phyloP scores from a whole-genome alignment of 2,329 filamentous ascomycete species.

The Penicillium digitatum region DNA sequence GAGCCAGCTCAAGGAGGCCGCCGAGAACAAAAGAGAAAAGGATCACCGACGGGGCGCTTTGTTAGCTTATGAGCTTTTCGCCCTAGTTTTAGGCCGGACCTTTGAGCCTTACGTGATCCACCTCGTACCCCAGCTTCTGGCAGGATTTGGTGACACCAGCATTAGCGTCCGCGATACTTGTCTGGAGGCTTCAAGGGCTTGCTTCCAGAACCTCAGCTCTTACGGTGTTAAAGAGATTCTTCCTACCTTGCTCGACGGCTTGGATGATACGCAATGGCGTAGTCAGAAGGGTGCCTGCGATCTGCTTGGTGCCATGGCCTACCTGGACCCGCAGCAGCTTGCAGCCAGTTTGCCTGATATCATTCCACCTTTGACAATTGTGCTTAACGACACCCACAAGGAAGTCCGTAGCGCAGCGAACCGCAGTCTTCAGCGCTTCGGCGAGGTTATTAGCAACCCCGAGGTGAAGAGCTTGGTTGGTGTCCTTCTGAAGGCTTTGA shows the following conservation, averaged over 20 bases:
- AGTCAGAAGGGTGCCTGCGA: slow-evolving; percentile 98
- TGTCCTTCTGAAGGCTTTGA: slow-evolving; percentile 90
- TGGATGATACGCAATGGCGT: slow-evolving; percentile 95
- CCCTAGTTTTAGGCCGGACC: slow-evolving; percentile 75
- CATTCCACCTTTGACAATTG: slow-evolving; percentile 88
- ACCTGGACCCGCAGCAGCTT: slow-evolving; percentile 91
- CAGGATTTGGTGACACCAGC: slow-evolving; percentile 82
- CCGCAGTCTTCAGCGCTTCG: slow-evolving; percentile 92
- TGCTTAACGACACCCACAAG: slow-evolving; percentile 96
- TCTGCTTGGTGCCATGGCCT: slow-evolving; percentile 95
- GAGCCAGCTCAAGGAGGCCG: slow-evolving; percentile 70
- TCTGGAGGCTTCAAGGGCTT: slow-evolving; percentile 87
- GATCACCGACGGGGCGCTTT: slow-evolving; percentile 85
- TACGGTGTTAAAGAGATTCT: slow-evolving; percentile 94
- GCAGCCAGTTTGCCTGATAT: slow-evolving; percentile 91
- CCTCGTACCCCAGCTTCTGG: slow-evolving; percentile 84
- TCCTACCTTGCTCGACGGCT: slow-evolving; percentile 82
- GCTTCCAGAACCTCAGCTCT: slow-evolving; percentile 87
- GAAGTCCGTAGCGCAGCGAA: slow-evolving; percentile 91
- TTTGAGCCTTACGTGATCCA: slow-evolving; percentile 98
- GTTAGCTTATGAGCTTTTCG: slow-evolving; percentile 85
- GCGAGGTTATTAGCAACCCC: slow-evolving; percentile 96
- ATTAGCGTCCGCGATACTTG: slow-evolving; percentile 89
- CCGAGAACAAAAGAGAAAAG: slow-evolving; percentile 93
- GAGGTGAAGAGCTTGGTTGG: slow-evolving; percentile 91